Percentiles rank a stretch among this genome's conserved stretches.
These are phyloP conservation scores for Irpex lacteus DNA, from an alignment of 1,284 basidiomycete genomes.

Conservation along the genomic window DNA sequence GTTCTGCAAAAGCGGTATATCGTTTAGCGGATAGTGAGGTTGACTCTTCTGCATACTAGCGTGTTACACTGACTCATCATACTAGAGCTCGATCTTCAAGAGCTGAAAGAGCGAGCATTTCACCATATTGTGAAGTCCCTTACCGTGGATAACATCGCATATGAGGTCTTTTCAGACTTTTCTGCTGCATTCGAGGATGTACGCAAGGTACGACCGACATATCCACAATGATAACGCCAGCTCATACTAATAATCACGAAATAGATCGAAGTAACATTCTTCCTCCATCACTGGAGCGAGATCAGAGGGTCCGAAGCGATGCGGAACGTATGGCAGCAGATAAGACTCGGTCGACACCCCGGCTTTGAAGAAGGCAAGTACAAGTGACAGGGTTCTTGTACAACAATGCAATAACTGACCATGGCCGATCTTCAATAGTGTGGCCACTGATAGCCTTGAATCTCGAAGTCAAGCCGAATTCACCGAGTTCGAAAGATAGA, in stretches of 20 bases:
- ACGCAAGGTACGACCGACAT: neutral
- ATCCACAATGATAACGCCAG: neutral
- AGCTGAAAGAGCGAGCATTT: constrained; percentile 69
- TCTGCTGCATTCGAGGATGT: constrained; percentile 76
- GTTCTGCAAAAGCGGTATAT: constrained; percentile 87
- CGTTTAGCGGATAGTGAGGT: constrained; percentile 76
- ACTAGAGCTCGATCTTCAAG: constrained; percentile 63
- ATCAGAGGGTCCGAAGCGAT: constrained; percentile 80
- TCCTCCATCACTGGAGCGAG: constrained; percentile 63
- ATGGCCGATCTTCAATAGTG: constrained; percentile 37
- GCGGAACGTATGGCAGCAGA: constrained; percentile 82
- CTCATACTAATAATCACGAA: constrained; percentile 21
- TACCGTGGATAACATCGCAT: constrained; percentile 78
- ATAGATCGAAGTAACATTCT: constrained; percentile 70
- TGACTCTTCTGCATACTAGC: neutral
- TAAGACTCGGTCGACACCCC: constrained; percentile 49
- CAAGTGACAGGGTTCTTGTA: constrained; percentile 1
- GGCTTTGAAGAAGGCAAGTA: constrained; percentile 76
- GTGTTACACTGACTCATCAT: neutral
- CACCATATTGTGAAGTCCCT: constrained; percentile 77
- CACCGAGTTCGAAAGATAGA: neutral
- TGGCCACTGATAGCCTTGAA: constrained; percentile 68
- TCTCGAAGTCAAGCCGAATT: constrained; percentile 54
- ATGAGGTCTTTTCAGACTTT: constrained; percentile 86
- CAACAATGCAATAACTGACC: neutral